phyloP scores from a whole-genome alignment of 768 basidiomycete species.

The Mycena maculata region DNA sequence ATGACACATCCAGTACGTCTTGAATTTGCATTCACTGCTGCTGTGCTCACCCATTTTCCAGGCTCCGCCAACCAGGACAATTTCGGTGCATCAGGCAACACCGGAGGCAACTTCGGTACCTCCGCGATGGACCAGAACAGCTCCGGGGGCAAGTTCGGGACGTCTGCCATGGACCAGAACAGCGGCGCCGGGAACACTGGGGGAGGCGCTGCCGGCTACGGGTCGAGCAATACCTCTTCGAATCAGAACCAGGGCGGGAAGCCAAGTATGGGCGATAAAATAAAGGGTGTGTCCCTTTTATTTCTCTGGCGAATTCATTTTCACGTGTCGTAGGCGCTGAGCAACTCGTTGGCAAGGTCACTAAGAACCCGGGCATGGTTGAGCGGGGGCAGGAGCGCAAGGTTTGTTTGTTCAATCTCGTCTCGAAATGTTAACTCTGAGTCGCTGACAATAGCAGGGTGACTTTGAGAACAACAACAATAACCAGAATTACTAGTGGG shows the following conservation, averaged over 20 bases:
- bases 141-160: not conserved
- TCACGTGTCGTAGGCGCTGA: constrained; percentile 33
- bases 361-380: constrained; percentile 35
- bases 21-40: not conserved
- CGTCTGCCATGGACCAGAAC: constrained; percentile 1
- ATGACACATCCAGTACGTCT: not conserved
- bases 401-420: not conserved
- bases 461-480: not conserved
- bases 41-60: not conserved
- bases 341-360: constrained; percentile 38
- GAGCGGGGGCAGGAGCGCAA: constrained; percentile 39
- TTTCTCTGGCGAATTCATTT: not conserved
- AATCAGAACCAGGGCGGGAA: constrained; percentile 8
- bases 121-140: constrained; percentile 4
- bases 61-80: constrained; percentile 3
- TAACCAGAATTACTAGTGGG: not conserved
- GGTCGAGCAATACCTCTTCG: not conserved
- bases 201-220: not conserved
- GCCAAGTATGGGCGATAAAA: constrained; percentile 38
- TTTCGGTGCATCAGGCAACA: not conserved
- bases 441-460: not conserved
- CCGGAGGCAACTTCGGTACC: not conserved
- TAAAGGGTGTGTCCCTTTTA: constrained; percentile 32
- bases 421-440: not conserved
- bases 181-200: constrained; percentile 16